These are phyloP conservation scores for Aureobasidium sp. DNA, from an alignment of 2,329 filamentous ascomycete species.

Conservation along the genomic window DNA sequence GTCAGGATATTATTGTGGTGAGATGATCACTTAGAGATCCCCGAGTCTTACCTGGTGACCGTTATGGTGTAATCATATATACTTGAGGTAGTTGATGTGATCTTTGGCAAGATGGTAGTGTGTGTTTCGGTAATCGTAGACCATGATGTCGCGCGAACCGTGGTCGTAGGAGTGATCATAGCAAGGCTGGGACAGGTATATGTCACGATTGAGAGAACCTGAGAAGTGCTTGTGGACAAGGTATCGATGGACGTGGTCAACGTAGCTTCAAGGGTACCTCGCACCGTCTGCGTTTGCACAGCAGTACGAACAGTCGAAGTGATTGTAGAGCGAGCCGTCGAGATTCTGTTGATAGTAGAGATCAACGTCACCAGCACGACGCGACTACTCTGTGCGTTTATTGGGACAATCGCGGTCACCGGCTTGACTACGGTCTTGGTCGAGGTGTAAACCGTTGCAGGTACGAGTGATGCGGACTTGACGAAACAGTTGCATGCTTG, in stretches of 20 bases:
- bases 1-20: too few relatives aligned
- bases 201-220: neutral
- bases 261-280: neutral
- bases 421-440: neutral
- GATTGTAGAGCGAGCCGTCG: neutral
- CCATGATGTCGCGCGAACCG: neutral
- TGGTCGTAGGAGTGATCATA: neutral
- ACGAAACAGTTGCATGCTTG: too few relatives aligned
- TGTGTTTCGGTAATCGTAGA: neutral
- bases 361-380: neutral
- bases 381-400: neutral
- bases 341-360: neutral
- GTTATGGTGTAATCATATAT: too few relatives aligned
- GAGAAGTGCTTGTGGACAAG: neutral
- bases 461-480: neutral
- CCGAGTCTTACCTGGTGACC: too few relatives aligned
- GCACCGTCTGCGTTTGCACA: too few relatives aligned
- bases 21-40: too few relatives aligned
- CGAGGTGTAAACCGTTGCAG: neutral
- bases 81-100: too few relatives aligned
- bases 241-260: neutral
- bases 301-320: neutral
- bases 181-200: neutral
- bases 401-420: neutral
- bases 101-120: too few relatives aligned